Percentiles rank a stretch among this genome's conserved stretches.
Conservation (phyloP, 176 grass and related monocot species). For the Oryza nivara region DNA sequence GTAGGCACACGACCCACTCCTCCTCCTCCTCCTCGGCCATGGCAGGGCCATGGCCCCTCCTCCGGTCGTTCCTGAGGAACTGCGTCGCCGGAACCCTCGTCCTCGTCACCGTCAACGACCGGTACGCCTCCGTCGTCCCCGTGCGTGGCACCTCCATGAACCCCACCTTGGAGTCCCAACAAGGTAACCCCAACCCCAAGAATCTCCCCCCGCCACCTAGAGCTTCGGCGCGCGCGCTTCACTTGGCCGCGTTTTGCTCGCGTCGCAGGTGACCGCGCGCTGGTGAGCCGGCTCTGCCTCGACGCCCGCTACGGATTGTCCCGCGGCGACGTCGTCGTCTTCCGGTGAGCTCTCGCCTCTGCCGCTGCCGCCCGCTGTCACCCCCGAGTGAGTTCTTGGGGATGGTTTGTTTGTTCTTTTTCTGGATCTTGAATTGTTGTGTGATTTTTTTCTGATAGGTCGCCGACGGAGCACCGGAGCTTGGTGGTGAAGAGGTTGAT, state of each 20-base stretch:
- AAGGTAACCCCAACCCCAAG: slow-evolving; percentile 12
- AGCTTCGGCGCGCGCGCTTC: too few species aligned
- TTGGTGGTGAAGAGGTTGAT: slow-evolving; percentile 62
- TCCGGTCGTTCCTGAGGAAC: slow-evolving; percentile 28
- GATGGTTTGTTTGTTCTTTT: not conserved
- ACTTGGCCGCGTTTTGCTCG: too few species aligned
- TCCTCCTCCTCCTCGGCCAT: slow-evolving; percentile 35
- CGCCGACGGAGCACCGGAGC: slow-evolving; percentile 41
- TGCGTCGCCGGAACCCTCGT: slow-evolving; percentile 38
- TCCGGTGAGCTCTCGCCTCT: slow-evolving; percentile 45
- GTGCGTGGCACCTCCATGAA: slow-evolving; percentile 71
- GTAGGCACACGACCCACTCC: not conserved
- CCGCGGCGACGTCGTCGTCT: slow-evolving; percentile 66
- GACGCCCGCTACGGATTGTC: slow-evolving; percentile 58
- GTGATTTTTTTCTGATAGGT: slow-evolving; percentile 27
- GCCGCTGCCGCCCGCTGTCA: not conserved
- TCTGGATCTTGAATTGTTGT: not conserved
- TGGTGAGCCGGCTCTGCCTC: slow-evolving; percentile 54
- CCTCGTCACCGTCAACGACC: slow-evolving; percentile 56
- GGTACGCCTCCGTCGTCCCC: slow-evolving; percentile 41
- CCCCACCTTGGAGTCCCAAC: slow-evolving; percentile 55
- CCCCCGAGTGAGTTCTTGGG: not conserved
- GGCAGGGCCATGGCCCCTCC: slow-evolving; percentile 27
- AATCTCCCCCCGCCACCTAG: too few species aligned
- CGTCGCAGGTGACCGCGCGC: slow-evolving; percentile 32